Base-by-base conservation (phyloP, 371 early-diverging fungal genomes). In the Sporodiniella umbellata region DNA sequence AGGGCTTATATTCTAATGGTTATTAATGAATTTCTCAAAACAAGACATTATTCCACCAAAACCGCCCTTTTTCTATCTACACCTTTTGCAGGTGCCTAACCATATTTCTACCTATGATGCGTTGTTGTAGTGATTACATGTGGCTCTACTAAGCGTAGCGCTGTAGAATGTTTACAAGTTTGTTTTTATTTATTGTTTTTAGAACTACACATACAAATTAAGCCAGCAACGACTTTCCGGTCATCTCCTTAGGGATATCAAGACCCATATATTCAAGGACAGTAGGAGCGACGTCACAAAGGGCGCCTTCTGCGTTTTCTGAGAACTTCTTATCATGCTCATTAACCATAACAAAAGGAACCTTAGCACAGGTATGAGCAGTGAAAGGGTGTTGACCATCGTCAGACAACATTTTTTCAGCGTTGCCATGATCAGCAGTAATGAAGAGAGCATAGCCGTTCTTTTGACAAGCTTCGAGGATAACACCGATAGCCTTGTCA, bases 361-460 rank as follows among this genome's bases (percentile, higher is more conserved):
- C 99, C 25, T 80, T 84, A 26, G 86, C 76, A 62, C 88, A 87
- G 19, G 99, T 98, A 74, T 99, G 99, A 42, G 98, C 98, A 28
- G 98, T 99, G 74, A 98, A 94, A 18, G 95, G 93, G 33, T 81
- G 76, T 28, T 81, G 80, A 47, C 84, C 89, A 47, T 92, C 89
- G 38, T 90, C 93, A 22, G 87, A 83, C 42, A 90, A 48, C 99
- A 99, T 99, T 82, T 97, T 92, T 72, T 99, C 99, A 42, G 98
- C 99, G 66, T 99, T 99, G 43, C 99, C 99, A 76, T 99, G 99
- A 79, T 99, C 99, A 19, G 99, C 92, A 11, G 99, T 99, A 54
- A 99, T 78, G 55, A 99, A 90, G 43, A 99, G 82, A 44, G 84
- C 79, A 73, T 99, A 99, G 28, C 89, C 92, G 52, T 92, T 79